A percentile compares a stretch with the other conserved stretches of the same genome.
These are phyloP conservation scores for Petrea volubilis DNA, from an alignment of 257 asterid genomes.

Conservation along the genomic window DNA sequence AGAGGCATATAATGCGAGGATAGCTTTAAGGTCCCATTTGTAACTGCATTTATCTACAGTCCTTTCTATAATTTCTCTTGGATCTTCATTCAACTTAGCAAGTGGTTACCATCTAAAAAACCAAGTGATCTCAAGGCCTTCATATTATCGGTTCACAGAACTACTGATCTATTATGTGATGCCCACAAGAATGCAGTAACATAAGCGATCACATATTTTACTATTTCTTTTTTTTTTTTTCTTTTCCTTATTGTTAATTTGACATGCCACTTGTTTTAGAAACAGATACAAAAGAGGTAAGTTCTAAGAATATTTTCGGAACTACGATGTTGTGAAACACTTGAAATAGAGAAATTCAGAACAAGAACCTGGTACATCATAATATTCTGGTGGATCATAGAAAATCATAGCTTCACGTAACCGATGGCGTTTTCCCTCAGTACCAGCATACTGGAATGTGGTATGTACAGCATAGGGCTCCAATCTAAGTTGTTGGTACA, in stretches of 20 bases:
- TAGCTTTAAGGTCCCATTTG: not conserved
- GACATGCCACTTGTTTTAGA: not conserved
- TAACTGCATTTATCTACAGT: not conserved
- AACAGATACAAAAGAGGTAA: not conserved
- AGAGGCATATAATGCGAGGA: not conserved
- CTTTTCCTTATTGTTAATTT: not conserved
- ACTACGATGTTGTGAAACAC: not conserved
- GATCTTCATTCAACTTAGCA: not conserved
- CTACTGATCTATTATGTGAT: not conserved
- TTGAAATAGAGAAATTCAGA: not conserved
- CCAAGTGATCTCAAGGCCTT: slow-evolving; percentile 3
- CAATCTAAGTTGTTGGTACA: slow-evolving; percentile 81
- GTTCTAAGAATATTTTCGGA: not conserved
- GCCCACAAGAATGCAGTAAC: not conserved
- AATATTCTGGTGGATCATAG: slow-evolving; percentile 88
- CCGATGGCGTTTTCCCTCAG: slow-evolving; percentile 97
- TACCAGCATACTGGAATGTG: slow-evolving; percentile 95
- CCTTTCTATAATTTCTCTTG: not conserved
- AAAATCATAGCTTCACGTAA: slow-evolving; percentile 94
- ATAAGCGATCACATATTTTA: not conserved
- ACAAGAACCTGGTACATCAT: slow-evolving; percentile 73
- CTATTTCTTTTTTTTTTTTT: not conserved
- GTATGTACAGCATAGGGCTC: slow-evolving; percentile 97
- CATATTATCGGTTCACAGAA: not conserved
- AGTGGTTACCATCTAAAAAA: not conserved